phyloP scores from a whole-genome alignment of 345 rosid species.

The Ceriops zippeliana region DNA sequence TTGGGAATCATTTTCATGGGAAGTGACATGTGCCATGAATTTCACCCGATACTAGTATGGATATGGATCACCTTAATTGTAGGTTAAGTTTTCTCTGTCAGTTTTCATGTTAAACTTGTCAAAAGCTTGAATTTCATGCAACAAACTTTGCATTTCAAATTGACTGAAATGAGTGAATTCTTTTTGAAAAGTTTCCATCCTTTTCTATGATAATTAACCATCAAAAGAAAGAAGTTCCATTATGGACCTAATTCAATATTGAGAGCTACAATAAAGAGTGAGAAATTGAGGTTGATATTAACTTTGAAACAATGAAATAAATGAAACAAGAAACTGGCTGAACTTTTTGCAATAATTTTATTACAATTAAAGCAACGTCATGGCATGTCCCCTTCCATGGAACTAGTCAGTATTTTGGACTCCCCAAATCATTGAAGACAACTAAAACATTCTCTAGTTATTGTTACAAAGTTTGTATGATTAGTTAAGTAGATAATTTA shows the following conservation, averaged over 20 bases:
- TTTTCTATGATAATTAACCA: no score
- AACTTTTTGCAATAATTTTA: background rate
- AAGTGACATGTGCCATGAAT: background rate
- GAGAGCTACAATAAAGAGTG: background rate
- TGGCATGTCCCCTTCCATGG: constrained; percentile 11
- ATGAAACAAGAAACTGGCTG: constrained; percentile 10
- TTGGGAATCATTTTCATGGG: background rate
- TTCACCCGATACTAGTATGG: background rate
- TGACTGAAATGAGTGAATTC: no score
- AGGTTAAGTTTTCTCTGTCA: no score
- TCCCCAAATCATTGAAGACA: background rate
- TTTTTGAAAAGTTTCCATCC: no score
- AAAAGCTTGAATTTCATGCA: no score
- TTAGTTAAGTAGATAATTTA: background rate
- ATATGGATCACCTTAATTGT: background rate
- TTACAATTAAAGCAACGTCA: constrained; percentile 5
- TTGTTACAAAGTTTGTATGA: background rate
- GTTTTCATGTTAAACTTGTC: no score
- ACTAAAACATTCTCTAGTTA: background rate
- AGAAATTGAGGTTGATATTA: background rate
- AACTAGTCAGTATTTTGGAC: background rate
- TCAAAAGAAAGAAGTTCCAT: background rate
- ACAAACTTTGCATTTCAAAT: no score
- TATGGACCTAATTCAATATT: background rate
- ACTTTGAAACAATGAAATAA: constrained; percentile 7